Base-by-base conservation (phyloP, 441 rosid genomes). In the Erysimum cheiri region DNA sequence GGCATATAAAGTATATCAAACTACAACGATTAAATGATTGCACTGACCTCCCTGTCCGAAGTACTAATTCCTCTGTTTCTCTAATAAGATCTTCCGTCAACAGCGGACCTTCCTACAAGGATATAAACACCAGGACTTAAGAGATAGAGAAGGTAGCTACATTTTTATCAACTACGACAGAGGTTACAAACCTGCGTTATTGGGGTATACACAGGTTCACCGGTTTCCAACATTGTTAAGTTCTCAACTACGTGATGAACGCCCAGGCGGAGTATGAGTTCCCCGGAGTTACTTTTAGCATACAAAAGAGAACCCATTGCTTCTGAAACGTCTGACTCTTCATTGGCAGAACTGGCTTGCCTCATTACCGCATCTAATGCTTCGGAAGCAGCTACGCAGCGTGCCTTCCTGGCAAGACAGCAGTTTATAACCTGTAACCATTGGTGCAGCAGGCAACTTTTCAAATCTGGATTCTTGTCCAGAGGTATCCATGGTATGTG, bases 31-130 rank as follows among this genome's bases (percentile, higher is more conserved):
- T 8, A 47, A 13, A 22, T 43, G 43, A 73, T 54, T 0, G 5
- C 64, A 60, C 64, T 41, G 64, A 94, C 99, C 99, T 95, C 79
- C 99, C 93, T 60, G 99, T 95, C 62, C 98, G 93, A 72, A 95
- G 94, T 61, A 95, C 88, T 17, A 95, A 82, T 76, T 95, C 99
- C 79, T 95, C 99, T 67, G 92, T 92, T 88, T 95, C 99, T 82
- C 70, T 86, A 35, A 95, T 90, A 79, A 92, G 89, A 83, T 95
- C 99, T 77, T 95, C 99, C 1, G 99, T 88, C 71, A 95, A 91
- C 78, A 95, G 77, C 36, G 98, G 97, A 60, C 88, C 96, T 80
- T 95, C 99, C 99, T 95, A 73, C 64, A 76, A 8, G 19, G 54
- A 63, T 28, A 64, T 60, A 58, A 58, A 55, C 37, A 59, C 57